These are phyloP conservation scores for Leucosporidium scottii DNA, from an alignment of 768 basidiomycete species.

Conservation along the genomic window DNA sequence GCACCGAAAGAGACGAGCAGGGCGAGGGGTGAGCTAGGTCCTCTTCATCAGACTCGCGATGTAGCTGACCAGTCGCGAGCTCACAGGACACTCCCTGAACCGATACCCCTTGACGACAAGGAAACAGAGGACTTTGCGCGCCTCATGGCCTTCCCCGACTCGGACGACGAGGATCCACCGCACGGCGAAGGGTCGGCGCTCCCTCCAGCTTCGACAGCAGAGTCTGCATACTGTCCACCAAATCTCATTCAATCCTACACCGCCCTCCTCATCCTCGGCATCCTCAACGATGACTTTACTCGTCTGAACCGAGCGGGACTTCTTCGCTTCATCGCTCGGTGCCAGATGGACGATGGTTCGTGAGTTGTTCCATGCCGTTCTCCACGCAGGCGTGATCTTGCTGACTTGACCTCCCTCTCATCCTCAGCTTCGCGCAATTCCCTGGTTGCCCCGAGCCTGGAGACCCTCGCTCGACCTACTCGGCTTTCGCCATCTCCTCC, in stretches of 20 bases:
- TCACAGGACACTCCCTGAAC: not conserved
- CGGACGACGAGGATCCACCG: conserved; percentile 27
- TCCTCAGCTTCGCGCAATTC: conserved; percentile 40
- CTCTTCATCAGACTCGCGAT: no score
- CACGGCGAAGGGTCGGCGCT: conserved; percentile 30
- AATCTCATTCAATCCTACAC: conserved; percentile 94
- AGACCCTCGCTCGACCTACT: conserved; percentile 72
- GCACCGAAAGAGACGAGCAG: not conserved
- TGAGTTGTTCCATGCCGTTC: conserved; percentile 39
- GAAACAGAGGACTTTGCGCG: not conserved
- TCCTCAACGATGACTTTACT: conserved; percentile 77
- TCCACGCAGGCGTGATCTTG: no score
- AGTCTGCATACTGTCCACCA: conserved; percentile 53
- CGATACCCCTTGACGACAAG: not conserved
- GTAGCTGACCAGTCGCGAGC: no score
- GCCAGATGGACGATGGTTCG: conserved; percentile 80
- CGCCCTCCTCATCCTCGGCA: conserved; percentile 70
- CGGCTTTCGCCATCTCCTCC: conserved; percentile 72
- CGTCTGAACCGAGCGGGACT: conserved; percentile 63
- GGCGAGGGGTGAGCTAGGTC: not conserved
- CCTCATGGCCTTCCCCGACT: conserved; percentile 18
- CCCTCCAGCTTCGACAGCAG: not conserved
- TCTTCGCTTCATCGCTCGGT: conserved; percentile 58
- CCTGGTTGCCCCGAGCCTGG: conserved; percentile 27
- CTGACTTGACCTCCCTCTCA: no score